Percentiles rank a stretch among this genome's conserved stretches.
phyloP scores from a whole-genome alignment of 78 protist genomes.

The Trichosphaerium sp. region DNA sequence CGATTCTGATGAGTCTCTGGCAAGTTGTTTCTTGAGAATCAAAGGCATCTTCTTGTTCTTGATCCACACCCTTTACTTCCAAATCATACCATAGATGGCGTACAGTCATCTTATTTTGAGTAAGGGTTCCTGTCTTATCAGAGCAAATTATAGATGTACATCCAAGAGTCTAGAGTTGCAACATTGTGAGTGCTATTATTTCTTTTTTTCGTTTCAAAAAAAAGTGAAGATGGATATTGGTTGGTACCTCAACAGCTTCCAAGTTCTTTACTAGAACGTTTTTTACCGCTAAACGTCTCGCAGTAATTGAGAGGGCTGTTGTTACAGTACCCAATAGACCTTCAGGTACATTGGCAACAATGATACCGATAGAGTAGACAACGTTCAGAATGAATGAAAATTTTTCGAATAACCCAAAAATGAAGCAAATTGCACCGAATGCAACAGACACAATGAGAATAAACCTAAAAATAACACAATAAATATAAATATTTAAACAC shows the following conservation, averaged over 20 bases:
- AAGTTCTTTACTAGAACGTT: conserved; percentile 76
- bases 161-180: conserved; percentile 97
- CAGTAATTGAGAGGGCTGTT: conserved; percentile 63
- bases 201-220: too few relatives aligned
- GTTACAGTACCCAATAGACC: conserved; percentile 77
- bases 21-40: too few relatives aligned
- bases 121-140: conserved; percentile 95
- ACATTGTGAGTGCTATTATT: too few relatives aligned
- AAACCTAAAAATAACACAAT: too few relatives aligned
- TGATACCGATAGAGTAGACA: conserved; percentile 52
- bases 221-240: too few relatives aligned
- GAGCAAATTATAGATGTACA: conserved; percentile 73
- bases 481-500: too few relatives aligned
- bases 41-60: too few relatives aligned
- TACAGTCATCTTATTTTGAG: conserved; percentile 59
- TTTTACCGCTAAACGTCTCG: conserved; percentile 66
- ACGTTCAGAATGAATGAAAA: conserved; percentile 29
- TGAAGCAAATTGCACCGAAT: too few relatives aligned
- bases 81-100: conserved; percentile 51
- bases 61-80: too few relatives aligned
- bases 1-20: too few relatives aligned
- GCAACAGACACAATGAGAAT: too few relatives aligned
- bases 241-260: conserved; percentile 87
- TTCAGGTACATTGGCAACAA: conserved; percentile 83
- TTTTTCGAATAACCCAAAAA: conserved; percentile 25